Percentiles rank a stretch among this genome's conserved stretches.
These are phyloP conservation scores for Lachancea quebecensis DNA, from an alignment of 805 yeast species.

Conservation along the genomic window DNA sequence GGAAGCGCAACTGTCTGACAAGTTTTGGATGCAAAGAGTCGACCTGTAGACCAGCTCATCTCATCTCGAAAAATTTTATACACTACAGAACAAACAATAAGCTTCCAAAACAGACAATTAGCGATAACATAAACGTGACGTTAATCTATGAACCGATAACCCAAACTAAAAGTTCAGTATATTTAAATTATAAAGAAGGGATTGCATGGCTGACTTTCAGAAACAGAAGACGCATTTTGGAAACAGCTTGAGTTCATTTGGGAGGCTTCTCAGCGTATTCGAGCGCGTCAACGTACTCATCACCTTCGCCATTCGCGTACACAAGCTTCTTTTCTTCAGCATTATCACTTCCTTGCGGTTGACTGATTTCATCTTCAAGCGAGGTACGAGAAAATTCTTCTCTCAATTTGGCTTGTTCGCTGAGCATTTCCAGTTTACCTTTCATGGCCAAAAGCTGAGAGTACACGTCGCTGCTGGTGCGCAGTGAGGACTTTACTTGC, in stretches of 20 bases:
- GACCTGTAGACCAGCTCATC: neutral
- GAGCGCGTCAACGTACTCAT: constrained; percentile 36
- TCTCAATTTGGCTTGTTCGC: constrained; percentile 70
- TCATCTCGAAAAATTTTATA: constrained; percentile 4
- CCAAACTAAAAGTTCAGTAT: too few relatives aligned
- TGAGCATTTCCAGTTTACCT: constrained; percentile 75
- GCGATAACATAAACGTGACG: too few relatives aligned
- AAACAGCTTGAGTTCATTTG: neutral
- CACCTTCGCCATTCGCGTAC: constrained; percentile 41
- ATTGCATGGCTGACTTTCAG: too few relatives aligned
- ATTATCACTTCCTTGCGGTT: constrained; percentile 28
- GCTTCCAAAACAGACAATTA: neutral
- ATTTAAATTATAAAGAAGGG: too few relatives aligned
- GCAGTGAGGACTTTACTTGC: constrained; percentile 49
- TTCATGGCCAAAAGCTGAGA: constrained; percentile 71
- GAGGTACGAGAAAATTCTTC: constrained; percentile 38
- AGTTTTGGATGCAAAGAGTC: too few relatives aligned
- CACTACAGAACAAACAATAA: neutral
- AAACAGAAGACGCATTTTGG: too few relatives aligned
- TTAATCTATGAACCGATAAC: too few relatives aligned
- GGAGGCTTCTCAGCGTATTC: constrained; percentile 16
- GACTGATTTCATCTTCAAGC: constrained; percentile 12
- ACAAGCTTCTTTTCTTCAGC: constrained; percentile 34
- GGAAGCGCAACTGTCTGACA: too few relatives aligned
- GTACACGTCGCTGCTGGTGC: constrained; percentile 49